Base-by-base conservation (phyloP, 768 basidiomycete species). In the Termitomyces eurrhizus region DNA sequence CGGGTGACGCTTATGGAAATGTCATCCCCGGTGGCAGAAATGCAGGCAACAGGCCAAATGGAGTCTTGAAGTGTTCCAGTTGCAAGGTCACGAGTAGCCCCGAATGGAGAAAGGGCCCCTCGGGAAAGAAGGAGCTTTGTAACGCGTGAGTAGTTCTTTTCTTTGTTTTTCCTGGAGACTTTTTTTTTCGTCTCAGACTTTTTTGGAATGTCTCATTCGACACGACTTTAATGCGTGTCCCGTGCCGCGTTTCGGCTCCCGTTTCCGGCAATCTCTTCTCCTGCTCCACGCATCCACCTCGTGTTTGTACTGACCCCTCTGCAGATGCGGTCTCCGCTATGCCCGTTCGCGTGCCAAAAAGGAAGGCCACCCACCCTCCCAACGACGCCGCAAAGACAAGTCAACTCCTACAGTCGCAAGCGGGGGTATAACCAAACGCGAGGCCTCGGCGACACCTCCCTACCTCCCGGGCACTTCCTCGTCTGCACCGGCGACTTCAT, bases 91-190 rank as follows among this genome's bases (percentile, higher is more conserved):
- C 88, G 7, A 81, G 82, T 8, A 93, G 92, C 68, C 93, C 93
- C 0, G 93, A 95, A 72, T 95, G 93, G 93, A 78, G 93, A 70
- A 95, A 95, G 73, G 93, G 93, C 21, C 91, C 92, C 56, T 92
- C 84, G 67, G 93, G 93, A 32, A 89, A 90, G 73, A 95, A 95
- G 74, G 92, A 95, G 72, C 79, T 95, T 32, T 95, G 93, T 72
- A 95, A 95, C 77, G 93, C 93, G 89, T 93, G 75, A 78, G 90
- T 82, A 29, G 29, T 29, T 29, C 21, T 0, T 21, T 21, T 21
- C 21, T 21, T 29, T 29, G 29, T 29, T 29, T 29, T 29, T 4
- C 29, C 3, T 29, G 8, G 9, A 13, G 36, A 37, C 36, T 24
- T 57, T 44, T 24, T 57, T 44, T 7, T 11, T 14, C 32, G 16